phyloP scores from a whole-genome alignment of 192 early-diverging fungal species.

The Coemansia erecta region DNA sequence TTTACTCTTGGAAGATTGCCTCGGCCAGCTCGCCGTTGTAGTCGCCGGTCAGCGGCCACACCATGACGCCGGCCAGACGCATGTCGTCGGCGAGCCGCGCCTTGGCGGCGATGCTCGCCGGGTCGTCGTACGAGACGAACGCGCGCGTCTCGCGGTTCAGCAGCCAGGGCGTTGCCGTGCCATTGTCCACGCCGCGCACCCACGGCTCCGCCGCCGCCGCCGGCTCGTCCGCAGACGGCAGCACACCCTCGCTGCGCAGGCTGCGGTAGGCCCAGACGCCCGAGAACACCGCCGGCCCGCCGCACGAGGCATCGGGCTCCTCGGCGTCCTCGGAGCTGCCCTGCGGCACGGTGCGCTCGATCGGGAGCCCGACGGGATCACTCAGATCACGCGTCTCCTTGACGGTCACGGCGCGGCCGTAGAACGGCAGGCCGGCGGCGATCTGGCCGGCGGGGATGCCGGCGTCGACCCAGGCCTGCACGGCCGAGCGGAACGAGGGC shows the following conservation, averaged over 20 bases:
- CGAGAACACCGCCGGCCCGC: conserved; percentile 51
- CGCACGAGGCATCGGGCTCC: conserved; percentile 36
- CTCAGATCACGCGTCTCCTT: conserved; percentile 36
- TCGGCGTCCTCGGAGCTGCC: conserved; percentile 59
- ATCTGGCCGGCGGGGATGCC: conserved; percentile 61
- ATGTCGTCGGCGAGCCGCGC: conserved; percentile 39
- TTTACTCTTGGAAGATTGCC: conserved; percentile 2
- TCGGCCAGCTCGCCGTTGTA: conserved; percentile 56
- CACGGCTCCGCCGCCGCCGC: conserved; percentile 59
- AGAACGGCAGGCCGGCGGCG: conserved; percentile 60
- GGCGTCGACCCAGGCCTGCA: conserved; percentile 57
- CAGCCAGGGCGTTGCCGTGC: conserved; percentile 67
- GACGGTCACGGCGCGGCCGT: conserved; percentile 59
- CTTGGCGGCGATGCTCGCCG: conserved; percentile 54
- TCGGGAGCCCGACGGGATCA: conserved; percentile 10
- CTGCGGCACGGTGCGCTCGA: conserved; percentile 41
- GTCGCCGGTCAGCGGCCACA: conserved; percentile 68
- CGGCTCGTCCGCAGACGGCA: conserved; percentile 40
- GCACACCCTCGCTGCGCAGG: conserved; percentile 58
- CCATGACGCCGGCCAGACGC: conserved; percentile 68
- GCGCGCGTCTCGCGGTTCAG: conserved; percentile 58
- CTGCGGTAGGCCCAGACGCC: conserved; percentile 69
- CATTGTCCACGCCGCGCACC: conserved; percentile 60
- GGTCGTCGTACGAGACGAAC: conserved; percentile 70
- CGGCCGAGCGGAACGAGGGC: conserved; percentile 47